Conservation (phyloP, 805 yeast species). For the Candida ascalaphidarum region DNA sequence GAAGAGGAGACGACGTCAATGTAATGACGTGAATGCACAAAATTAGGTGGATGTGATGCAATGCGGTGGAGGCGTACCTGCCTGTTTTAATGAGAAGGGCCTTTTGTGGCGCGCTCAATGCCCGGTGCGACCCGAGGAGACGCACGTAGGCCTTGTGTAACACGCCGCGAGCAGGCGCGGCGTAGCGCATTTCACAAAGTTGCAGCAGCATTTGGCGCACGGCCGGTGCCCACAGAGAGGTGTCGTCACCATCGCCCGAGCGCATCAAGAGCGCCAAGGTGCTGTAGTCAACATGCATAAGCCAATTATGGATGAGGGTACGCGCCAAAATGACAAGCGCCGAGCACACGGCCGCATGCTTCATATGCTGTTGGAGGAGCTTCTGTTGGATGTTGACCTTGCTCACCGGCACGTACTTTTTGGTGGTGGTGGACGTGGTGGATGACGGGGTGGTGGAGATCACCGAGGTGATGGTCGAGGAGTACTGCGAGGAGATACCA, state of each 20-base stretch:
- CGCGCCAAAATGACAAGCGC: constrained; percentile 11
- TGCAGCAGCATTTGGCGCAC: too few relatives aligned
- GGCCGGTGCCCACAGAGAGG: too few relatives aligned
- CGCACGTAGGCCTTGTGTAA: constrained; percentile 1
- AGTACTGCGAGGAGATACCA: constrained; percentile 16
- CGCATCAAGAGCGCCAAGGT: not conserved
- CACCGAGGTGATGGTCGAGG: constrained; percentile 14
- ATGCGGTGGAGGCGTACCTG: constrained; percentile 3
- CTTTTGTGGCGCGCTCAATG: too few relatives aligned
- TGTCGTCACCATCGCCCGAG: not conserved
- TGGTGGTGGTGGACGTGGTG: constrained; percentile 6
- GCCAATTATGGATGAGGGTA: constrained; percentile 8
- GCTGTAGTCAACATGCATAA: constrained; percentile 1
- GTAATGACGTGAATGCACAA: constrained; percentile 19
- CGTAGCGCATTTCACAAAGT: too few relatives aligned
- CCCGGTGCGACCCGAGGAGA: constrained; percentile 1
- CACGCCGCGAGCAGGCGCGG: not conserved
- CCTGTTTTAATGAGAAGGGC: too few relatives aligned
- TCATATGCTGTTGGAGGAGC: too few relatives aligned
- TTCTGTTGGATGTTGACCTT: too few relatives aligned
- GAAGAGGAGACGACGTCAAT: constrained; percentile 10
- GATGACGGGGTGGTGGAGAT: constrained; percentile 5
- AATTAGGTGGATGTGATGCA: constrained; percentile 12
- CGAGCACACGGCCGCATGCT: constrained; percentile 14
- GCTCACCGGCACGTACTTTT: constrained; percentile 5